phyloP scores from a whole-genome alignment of 2,329 filamentous ascomycete genomes.

The Pseudogymnoascus sp. region DNA sequence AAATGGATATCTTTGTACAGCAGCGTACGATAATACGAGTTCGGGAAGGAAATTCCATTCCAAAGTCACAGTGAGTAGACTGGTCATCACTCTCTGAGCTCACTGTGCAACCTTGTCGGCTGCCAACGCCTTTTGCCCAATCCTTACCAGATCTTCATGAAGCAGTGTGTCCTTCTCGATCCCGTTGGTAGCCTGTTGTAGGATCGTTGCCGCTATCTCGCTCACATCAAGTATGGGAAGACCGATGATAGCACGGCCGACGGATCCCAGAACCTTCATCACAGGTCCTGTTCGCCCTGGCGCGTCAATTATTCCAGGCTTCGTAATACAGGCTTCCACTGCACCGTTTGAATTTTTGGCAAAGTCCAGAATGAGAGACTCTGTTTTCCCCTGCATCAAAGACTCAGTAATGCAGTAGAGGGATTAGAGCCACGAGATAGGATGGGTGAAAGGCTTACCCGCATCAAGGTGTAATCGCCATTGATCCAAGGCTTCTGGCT shows the following conservation, averaged over 20 bases:
- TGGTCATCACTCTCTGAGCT: background rate
- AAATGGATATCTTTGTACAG: background rate
- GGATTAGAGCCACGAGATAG: background rate
- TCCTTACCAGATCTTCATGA: constrained; percentile 35
- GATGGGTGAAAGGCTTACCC: constrained; percentile 30
- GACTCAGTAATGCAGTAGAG: background rate
- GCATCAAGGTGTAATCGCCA: constrained; percentile 36
- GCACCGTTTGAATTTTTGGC: constrained; percentile 31
- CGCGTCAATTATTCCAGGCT: constrained; percentile 35
- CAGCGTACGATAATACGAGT: background rate
- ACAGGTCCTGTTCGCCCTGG: constrained; percentile 18
- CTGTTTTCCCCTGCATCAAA: constrained; percentile 36
- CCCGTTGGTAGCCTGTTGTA: constrained; percentile 37
- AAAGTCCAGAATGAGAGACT: constrained; percentile 34
- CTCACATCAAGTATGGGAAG: constrained; percentile 29
- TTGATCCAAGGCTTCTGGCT: constrained; percentile 33
- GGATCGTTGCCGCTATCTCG: constrained; percentile 34
- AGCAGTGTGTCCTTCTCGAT: constrained; percentile 38
- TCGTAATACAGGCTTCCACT: constrained; percentile 33
- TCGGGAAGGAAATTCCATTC: background rate
- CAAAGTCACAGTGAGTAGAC: background rate
- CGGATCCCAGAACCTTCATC: constrained; percentile 16
- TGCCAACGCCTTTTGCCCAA: constrained; percentile 22
- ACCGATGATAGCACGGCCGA: constrained; percentile 20
- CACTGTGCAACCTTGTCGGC: background rate